Evolutionary conservation across 2,329 filamentous ascomycete genomes (phyloP).

Genomic region (Monilinia fructigena): DNA sequence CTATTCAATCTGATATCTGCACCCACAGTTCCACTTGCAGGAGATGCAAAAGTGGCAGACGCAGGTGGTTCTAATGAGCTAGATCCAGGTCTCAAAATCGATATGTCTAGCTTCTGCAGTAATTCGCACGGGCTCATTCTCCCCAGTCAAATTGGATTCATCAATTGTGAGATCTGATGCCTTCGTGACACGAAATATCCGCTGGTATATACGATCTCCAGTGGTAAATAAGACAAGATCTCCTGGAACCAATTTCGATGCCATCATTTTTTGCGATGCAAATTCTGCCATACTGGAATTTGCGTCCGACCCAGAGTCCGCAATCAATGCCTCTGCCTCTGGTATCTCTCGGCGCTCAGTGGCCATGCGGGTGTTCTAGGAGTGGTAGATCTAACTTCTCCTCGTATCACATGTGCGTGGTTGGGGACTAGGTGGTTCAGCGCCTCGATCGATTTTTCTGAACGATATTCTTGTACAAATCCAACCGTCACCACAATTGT

Average conservation of each 20-base stretch:
- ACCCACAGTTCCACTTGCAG: conserved; percentile 57
- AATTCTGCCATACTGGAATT: conserved; percentile 60
- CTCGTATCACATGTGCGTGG: conserved; percentile 87
- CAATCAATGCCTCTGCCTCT: conserved; percentile 34
- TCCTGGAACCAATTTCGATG: conserved; percentile 82
- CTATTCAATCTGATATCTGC: conserved; percentile 69
- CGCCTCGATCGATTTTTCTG: conserved; percentile 95
- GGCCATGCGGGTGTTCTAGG: conserved; percentile 49
- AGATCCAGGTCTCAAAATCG: conserved; percentile 36
- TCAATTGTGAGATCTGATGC: conserved; percentile 90
- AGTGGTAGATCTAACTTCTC: conserved; percentile 31
- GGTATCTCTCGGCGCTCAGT: conserved; percentile 38
- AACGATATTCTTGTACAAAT: conserved; percentile 96
- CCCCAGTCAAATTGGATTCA: conserved; percentile 93
- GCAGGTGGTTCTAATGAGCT: conserved; percentile 43
- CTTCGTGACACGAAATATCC: conserved; percentile 86
- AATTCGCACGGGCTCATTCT: conserved; percentile 89
- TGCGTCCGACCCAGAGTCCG: conserved; percentile 40
- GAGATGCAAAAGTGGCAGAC: conserved; percentile 58
- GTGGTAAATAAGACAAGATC: conserved; percentile 93
- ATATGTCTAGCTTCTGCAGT: conserved; percentile 59
- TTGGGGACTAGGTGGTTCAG: conserved; percentile 92
- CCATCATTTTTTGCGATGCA: conserved; percentile 80
- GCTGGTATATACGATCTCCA: conserved; percentile 93
- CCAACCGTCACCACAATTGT: conserved; percentile 96